These are phyloP conservation scores for Microthyrium microscopicum DNA, from an alignment of 2,329 filamentous ascomycete genomes.

Conservation along the genomic window DNA sequence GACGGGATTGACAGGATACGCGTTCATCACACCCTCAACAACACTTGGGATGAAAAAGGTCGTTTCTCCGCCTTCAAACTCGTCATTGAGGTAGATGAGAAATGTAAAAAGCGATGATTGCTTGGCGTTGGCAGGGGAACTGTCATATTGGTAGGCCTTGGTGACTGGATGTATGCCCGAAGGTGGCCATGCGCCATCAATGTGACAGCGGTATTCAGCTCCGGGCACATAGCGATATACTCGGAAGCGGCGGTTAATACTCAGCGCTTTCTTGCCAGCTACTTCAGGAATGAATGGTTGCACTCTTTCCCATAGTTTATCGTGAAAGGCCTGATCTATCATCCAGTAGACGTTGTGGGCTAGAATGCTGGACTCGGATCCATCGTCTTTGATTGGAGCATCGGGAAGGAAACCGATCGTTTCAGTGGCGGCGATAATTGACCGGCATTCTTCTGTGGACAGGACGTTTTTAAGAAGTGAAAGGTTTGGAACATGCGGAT, in stretches of 20 bases:
- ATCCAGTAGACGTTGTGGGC: conserved; percentile 65
- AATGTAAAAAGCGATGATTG: conserved; percentile 56
- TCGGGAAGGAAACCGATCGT: conserved; percentile 50
- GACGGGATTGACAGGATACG: conserved; percentile 50
- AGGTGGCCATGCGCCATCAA: conserved; percentile 58
- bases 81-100: conserved; percentile 52
- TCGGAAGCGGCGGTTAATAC: conserved; percentile 52
- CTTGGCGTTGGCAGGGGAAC: conserved; percentile 39
- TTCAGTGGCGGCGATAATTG: conserved; percentile 51
- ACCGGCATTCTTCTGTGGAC: conserved; percentile 42
- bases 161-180: conserved; percentile 41
- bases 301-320: conserved; percentile 46
- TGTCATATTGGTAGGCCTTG: conserved; percentile 48
- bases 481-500: conserved; percentile 46
- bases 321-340: conserved; percentile 44
- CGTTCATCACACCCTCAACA: conserved; percentile 49
- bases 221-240: conserved; percentile 59
- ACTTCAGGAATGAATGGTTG: conserved; percentile 40
- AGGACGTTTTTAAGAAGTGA: conserved; percentile 44
- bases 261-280: conserved; percentile 40
- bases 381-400: conserved; percentile 48
- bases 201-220: conserved; percentile 55
- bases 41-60: conserved; percentile 52
- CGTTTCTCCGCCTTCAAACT: conserved; percentile 55
- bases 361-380: conserved; percentile 43